Conservation (phyloP, 768 basidiomycete genomes). For the Floccularia luteovirens region DNA sequence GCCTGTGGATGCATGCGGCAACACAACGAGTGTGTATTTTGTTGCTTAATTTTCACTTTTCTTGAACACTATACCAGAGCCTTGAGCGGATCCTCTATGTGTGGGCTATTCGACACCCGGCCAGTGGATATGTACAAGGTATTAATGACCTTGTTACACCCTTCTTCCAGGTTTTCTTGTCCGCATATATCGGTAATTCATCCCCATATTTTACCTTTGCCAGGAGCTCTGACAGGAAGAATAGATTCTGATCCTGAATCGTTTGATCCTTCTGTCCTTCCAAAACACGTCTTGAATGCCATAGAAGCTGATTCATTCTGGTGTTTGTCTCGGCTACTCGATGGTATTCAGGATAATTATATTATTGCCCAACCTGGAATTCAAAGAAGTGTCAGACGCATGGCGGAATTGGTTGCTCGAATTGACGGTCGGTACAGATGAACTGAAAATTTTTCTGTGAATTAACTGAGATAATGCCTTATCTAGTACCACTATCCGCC, state of each 20-base stretch:
- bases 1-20: constrained; percentile 82
- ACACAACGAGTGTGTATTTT: constrained; percentile 72
- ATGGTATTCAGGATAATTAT: constrained; percentile 98
- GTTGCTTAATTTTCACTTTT: constrained; percentile 1
- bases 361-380: constrained; percentile 96
- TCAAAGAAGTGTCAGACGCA: constrained; percentile 84
- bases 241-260: constrained; percentile 86
- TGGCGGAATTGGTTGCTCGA: constrained; percentile 88
- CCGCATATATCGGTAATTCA: constrained; percentile 80
- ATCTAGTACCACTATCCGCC: constrained; percentile 69
- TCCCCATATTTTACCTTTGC: constrained; percentile 2
- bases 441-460: neutral
- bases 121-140: constrained; percentile 97
- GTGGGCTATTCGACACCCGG: constrained; percentile 98
- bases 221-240: constrained; percentile 4
- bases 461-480: neutral
- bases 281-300: constrained; percentile 65
- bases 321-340: constrained; percentile 92
- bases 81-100: constrained; percentile 95
- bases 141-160: constrained; percentile 98
- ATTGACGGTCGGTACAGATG: constrained; percentile 61
- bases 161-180: constrained; percentile 96
- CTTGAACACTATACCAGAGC: constrained; percentile 42
- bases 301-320: constrained; percentile 98
- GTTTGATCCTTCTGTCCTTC: constrained; percentile 75